Conservation (phyloP, 805 yeast genomes). For the Helenozyma rhizophorensis region DNA sequence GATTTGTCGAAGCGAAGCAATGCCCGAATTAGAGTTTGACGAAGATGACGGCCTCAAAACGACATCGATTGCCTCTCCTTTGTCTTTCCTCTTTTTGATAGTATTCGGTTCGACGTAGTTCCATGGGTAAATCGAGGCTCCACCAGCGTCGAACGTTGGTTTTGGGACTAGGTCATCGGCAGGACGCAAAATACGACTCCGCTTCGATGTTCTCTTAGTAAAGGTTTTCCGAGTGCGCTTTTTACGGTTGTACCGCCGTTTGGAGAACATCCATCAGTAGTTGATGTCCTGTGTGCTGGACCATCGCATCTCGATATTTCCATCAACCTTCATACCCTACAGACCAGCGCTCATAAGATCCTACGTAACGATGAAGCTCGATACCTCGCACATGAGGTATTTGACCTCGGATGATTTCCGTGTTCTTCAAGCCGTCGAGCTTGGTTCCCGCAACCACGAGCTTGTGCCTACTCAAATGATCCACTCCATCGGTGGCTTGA, state of each 20-base stretch:
- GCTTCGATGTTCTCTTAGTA: constrained; percentile 6
- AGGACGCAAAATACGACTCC: constrained; percentile 5
- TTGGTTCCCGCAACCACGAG: constrained; percentile 90
- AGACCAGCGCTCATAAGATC: not conserved
- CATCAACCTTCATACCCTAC: no score
- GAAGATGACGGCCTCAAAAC: not conserved
- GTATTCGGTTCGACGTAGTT: constrained; percentile 6
- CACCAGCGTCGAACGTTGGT: constrained; percentile 14
- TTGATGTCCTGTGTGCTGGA: not conserved
- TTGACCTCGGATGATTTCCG: constrained; percentile 86
- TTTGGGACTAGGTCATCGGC: constrained; percentile 1
- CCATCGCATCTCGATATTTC: no score
- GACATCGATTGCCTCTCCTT: not conserved
- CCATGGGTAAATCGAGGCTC: constrained; percentile 16
- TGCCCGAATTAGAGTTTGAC: constrained; percentile 1
- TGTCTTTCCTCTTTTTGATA: no score
- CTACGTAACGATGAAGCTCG: constrained; percentile 82
- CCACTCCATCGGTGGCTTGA: constrained; percentile 71
- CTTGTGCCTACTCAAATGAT: constrained; percentile 88
- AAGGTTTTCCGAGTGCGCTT: constrained; percentile 5
- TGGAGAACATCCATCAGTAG: constrained; percentile 9
- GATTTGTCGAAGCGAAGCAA: constrained; percentile 14
- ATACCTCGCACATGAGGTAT: constrained; percentile 90
- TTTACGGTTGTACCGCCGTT: constrained; percentile 9
- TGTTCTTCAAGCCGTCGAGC: constrained; percentile 83